Conservation (phyloP, 2,329 filamentous ascomycete species). For the Xylariaceae sp. region DNA sequence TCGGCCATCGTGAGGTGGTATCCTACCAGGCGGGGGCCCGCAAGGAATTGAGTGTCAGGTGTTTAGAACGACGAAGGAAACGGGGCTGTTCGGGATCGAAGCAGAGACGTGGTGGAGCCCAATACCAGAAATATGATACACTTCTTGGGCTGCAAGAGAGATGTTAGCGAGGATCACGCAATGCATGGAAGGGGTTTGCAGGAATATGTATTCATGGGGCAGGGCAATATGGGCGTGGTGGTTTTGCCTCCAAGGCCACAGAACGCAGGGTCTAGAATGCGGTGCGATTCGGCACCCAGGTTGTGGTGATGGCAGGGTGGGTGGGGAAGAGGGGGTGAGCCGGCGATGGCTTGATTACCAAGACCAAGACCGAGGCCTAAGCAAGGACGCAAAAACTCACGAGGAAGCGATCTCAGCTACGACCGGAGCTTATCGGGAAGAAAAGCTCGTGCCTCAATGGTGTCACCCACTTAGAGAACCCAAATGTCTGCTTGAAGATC, state of each 20-base stretch:
- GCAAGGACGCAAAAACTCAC: conserved; percentile 19
- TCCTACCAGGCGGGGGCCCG: conserved; percentile 41
- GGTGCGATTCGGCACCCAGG: conserved; percentile 3
- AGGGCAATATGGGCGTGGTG: conserved; percentile 2
- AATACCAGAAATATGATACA: conserved; percentile 28
- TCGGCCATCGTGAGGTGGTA: conserved; percentile 52
- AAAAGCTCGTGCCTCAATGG: conserved; percentile 17
- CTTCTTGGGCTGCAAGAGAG: conserved; percentile 27
- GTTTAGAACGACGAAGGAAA: conserved; percentile 23
- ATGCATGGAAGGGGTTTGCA: conserved; percentile 1
- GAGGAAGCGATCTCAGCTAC: conserved; percentile 23
- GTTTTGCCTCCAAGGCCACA: conserved; percentile 2
- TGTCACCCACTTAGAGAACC: conserved; percentile 24
- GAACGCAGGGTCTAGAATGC: background rate
- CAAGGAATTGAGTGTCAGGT: conserved; percentile 26
- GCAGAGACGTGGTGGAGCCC: conserved; percentile 23
- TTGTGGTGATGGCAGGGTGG: conserved; percentile 17
- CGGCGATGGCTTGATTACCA: conserved; percentile 27
- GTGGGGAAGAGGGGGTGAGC: conserved; percentile 31
- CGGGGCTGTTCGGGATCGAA: conserved; percentile 18
- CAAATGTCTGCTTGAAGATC: conserved; percentile 21
- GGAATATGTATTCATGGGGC: background rate
- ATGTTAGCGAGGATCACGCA: conserved; percentile 18
- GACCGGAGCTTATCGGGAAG: conserved; percentile 15
- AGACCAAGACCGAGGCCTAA: conserved; percentile 18